Conservation (phyloP, 2,329 filamentous ascomycete species). For the Dothideomycetes sp. region DNA sequence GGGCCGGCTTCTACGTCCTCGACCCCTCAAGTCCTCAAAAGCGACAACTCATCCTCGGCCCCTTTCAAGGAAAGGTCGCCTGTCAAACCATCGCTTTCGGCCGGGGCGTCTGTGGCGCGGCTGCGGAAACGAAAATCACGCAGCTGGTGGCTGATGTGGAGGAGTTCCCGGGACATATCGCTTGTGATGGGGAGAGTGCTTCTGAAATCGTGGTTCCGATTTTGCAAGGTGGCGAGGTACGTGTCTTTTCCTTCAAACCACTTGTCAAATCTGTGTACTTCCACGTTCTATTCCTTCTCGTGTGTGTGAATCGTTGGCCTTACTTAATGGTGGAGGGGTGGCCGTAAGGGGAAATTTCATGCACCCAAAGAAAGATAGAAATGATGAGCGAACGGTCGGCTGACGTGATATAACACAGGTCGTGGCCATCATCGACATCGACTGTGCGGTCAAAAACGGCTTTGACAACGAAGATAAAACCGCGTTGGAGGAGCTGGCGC, state of each 20-base stretch:
- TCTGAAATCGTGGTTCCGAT: constrained; percentile 71
- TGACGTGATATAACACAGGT: constrained; percentile 26
- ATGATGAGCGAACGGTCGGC: not conserved
- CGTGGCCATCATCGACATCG: constrained; percentile 69
- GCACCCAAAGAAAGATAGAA: too few species aligned
- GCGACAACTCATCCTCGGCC: constrained; percentile 55
- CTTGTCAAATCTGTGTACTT: not conserved
- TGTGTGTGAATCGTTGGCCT: not conserved
- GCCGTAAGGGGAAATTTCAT: too few species aligned
- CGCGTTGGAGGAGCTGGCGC: constrained; percentile 56
- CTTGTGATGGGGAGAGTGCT: constrained; percentile 63
- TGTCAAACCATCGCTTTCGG: constrained; percentile 69
- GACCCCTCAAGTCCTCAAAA: constrained; percentile 31
- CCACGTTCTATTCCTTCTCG: not conserved
- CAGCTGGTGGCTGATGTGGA: constrained; percentile 61
- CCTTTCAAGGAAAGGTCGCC: constrained; percentile 68
- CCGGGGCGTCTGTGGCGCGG: constrained; percentile 64
- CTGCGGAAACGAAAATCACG: constrained; percentile 49
- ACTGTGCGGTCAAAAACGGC: constrained; percentile 56
- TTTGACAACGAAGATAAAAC: constrained; percentile 59
- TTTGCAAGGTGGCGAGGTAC: constrained; percentile 37
- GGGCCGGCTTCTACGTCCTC: constrained; percentile 69
- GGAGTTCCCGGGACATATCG: constrained; percentile 67
- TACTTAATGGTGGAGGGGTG: not conserved
- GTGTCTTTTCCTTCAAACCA: constrained; percentile 12